Evolutionary conservation across 768 basidiomycete genomes (phyloP).

Genomic region (Tulasnella sp.): DNA sequence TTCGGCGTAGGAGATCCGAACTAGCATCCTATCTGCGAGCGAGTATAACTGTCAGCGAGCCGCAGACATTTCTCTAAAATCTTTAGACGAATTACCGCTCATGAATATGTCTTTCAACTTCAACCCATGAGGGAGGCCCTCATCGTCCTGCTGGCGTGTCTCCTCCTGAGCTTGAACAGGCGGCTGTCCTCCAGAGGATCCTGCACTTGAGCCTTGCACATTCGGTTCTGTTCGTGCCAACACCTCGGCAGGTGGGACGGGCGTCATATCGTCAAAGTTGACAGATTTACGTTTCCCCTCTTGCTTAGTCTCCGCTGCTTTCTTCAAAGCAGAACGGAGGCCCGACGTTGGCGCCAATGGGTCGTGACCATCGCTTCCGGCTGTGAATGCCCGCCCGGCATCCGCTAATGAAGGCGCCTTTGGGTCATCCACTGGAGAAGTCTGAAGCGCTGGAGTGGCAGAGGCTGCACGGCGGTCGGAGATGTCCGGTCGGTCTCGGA

Average conservation of each 20-base stretch:
- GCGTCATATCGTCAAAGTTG: conserved; percentile 31
- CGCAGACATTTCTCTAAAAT: neutral
- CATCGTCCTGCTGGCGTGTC: neutral
- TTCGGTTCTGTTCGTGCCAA: conserved; percentile 52
- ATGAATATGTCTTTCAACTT: conserved; percentile 50
- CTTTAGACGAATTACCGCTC: conserved; percentile 47
- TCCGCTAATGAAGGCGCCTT: neutral
- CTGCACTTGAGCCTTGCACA: conserved; percentile 54
- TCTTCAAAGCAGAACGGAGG: conserved; percentile 6
- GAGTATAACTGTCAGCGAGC: conserved; percentile 12
- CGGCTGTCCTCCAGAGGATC: conserved; percentile 28
- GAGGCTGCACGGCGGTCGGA: neutral
- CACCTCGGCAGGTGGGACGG: conserved; percentile 56
- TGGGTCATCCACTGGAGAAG: neutral
- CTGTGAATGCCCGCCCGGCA: neutral
- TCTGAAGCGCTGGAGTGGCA: conserved; percentile 1
- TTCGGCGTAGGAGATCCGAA: conserved; percentile 59
- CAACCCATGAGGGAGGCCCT: neutral
- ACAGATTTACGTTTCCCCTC: conserved; percentile 26
- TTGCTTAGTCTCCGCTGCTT: conserved; percentile 22
- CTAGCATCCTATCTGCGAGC: conserved; percentile 75
- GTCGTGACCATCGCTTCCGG: conserved; percentile 3
- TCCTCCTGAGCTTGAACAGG: conserved; percentile 15
- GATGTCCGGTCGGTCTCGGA: neutral
- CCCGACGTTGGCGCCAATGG: neutral